Percentiles rank a stretch among this genome's conserved stretches.
Conservation (phyloP, 2,329 filamentous ascomycete species). For the Phaeosphaeriaceae sp. region DNA sequence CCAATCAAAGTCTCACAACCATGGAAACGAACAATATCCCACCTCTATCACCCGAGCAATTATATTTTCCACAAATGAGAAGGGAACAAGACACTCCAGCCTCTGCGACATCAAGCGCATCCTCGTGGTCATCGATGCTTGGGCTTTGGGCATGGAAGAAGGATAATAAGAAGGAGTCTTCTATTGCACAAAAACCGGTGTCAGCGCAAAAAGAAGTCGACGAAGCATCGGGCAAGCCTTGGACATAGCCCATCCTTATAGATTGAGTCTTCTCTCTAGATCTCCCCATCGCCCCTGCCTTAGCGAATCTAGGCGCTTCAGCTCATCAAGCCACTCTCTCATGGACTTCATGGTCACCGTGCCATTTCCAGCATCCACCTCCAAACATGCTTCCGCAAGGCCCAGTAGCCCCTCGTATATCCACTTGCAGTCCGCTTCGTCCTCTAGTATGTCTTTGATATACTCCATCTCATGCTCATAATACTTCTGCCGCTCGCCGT, state of each 20-base stretch:
- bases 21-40: constrained; percentile 18
- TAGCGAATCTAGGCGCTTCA: constrained; percentile 75
- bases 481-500: constrained; percentile 68
- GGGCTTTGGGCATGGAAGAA: constrained; percentile 45
- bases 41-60: constrained; percentile 14
- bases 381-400: constrained; percentile 69
- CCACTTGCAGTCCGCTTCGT: constrained; percentile 79
- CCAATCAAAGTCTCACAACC: constrained; percentile 18
- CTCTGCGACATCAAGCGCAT: constrained; percentile 3
- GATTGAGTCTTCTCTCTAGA: constrained; percentile 59
- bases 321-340: constrained; percentile 63
- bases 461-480: constrained; percentile 74
- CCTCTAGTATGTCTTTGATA: constrained; percentile 71
- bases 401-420: constrained; percentile 87
- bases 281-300: constrained; percentile 78
- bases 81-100: constrained; percentile 15
- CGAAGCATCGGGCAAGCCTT: constrained; percentile 59
- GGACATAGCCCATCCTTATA: constrained; percentile 51
- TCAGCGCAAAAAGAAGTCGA: constrained; percentile 66
- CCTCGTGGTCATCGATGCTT: constrained; percentile 37
- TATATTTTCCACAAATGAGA: constrained; percentile 5
- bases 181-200: constrained; percentile 67
- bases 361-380: constrained; percentile 50
- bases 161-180: constrained; percentile 51
- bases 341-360: constrained; percentile 54